Evolutionary conservation across 768 basidiomycete genomes (phyloP), one percentile per base, ranked within the genome.

Genomic region (Lactarius hengduanensis): DNA sequence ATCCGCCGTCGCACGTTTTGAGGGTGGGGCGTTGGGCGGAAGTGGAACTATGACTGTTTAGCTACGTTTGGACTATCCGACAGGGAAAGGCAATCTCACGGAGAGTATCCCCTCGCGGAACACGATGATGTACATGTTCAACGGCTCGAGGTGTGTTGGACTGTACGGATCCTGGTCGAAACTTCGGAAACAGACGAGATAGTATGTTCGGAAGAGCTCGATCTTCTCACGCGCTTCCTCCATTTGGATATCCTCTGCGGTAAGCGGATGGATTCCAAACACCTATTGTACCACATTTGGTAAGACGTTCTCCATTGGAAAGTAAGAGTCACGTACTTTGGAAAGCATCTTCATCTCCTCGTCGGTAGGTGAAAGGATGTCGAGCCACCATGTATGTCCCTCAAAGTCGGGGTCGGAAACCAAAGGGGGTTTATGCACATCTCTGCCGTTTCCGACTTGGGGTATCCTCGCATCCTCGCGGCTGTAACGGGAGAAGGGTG

Each of bases 221-320:
- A 99, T 99, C 82, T 99, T 99, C 80, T 99, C 97, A 73, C 97
- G 94, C 47, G 96, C 92, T 80, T 99, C 97, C 77, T 99, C 97
- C 90, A 98, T 97, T 73, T 92, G 89, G 74, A 99, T 98, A 81
- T 99, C 97, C 81, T 99, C 97, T 22, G 96, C 96, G 5, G 97
- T 99, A 70, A 99, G 83, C 4, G 97, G 97, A 79, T 99, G 97
- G 73, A 99, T 97, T 22, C 84, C 85, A 77, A 98, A 99, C 11
- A 96, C 95, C 96, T 97, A 68, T 15, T 38, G 34, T 47, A n/a
- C 36, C 30, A 36, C 28, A 34, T 67, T 40, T 43, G 60, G 56
- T 54, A 26, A 50, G 53, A 45, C 5, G 3, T 11, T 16, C 16
- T 28, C 34, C 28, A 11, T 34, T 4, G 53, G 26, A 45, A 30